A percentile compares a stretch with the other conserved stretches of the same genome.
These are phyloP conservation scores for Rhodomyrtus tomentosa DNA, from an alignment of 345 rosid genomes.

Conservation along the genomic window DNA sequence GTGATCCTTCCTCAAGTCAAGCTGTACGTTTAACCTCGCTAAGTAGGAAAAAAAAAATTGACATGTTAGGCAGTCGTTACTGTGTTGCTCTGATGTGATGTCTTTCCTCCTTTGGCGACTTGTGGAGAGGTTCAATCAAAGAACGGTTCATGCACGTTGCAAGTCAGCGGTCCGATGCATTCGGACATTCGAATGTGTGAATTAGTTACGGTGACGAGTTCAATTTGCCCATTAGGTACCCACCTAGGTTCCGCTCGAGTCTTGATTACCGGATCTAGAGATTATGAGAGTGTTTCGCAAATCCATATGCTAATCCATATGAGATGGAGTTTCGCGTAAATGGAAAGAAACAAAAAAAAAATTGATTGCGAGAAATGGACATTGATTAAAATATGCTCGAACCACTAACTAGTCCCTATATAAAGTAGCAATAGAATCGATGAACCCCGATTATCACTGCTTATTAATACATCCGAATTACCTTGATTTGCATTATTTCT, in stretches of 20 bases:
- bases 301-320: neutral
- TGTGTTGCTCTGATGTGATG: neutral
- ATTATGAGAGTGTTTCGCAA: rapidly evolving
- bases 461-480: neutral
- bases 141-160: neutral
- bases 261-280: neutral
- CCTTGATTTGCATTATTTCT: too few species aligned
- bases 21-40: neutral
- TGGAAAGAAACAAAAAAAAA: neutral
- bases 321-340: neutral
- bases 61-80: neutral
- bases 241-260: rapidly evolving
- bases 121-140: neutral
- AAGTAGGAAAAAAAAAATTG: neutral
- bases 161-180: neutral
- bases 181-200: neutral
- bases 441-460: neutral
- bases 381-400: neutral
- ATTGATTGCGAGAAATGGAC: neutral
- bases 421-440: neutral
- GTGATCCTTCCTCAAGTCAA: neutral
- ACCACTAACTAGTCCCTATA: rapidly evolving
- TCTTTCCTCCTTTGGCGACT: neutral
- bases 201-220: neutral
- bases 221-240: neutral